Conservation (phyloP, 1,284 basidiomycete species). For the Tetrapyrgos nigripes region DNA sequence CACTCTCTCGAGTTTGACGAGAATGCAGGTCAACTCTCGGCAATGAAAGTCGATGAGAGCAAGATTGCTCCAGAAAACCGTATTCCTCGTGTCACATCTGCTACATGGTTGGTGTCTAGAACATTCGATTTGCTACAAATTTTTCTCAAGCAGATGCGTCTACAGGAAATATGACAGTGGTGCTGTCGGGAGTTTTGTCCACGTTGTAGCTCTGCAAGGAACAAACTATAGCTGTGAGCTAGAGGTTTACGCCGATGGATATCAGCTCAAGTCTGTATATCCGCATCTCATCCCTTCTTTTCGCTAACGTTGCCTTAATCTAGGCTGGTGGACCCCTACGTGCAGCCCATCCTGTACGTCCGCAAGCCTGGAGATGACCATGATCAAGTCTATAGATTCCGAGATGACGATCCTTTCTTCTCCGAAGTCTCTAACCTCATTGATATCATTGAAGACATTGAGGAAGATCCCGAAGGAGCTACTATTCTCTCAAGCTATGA, state of each 20-base stretch:
- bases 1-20: slow-evolving; percentile 94
- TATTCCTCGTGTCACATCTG: slow-evolving; percentile 81
- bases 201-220: slow-evolving; percentile 89
- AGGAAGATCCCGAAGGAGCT: slow-evolving; percentile 71
- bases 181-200: slow-evolving; percentile 89
- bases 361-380: slow-evolving; percentile 87
- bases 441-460: slow-evolving; percentile 83
- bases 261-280: slow-evolving; percentile 66
- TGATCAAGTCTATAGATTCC: slow-evolving; percentile 79
- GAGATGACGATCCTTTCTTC: slow-evolving; percentile 92
- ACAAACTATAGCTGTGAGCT: slow-evolving; percentile 92
- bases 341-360: slow-evolving; percentile 83
- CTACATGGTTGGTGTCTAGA: slow-evolving; percentile 63
- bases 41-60: slow-evolving; percentile 82
- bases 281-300: neutral
- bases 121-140: neutral
- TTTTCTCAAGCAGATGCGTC: neutral
- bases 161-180: slow-evolving; percentile 91
- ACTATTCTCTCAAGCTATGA: slow-evolving; percentile 79
- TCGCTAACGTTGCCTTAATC: neutral
- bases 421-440: slow-evolving; percentile 88
- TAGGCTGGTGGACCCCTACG: slow-evolving; percentile 89
- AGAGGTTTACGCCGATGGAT: slow-evolving; percentile 92
- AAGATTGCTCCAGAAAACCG: slow-evolving; percentile 81
- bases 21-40: slow-evolving; percentile 85